Evolutionary conservation across 352 stramenopile species (phyloP).

Genomic region (Pythium aristosporum): DNA sequence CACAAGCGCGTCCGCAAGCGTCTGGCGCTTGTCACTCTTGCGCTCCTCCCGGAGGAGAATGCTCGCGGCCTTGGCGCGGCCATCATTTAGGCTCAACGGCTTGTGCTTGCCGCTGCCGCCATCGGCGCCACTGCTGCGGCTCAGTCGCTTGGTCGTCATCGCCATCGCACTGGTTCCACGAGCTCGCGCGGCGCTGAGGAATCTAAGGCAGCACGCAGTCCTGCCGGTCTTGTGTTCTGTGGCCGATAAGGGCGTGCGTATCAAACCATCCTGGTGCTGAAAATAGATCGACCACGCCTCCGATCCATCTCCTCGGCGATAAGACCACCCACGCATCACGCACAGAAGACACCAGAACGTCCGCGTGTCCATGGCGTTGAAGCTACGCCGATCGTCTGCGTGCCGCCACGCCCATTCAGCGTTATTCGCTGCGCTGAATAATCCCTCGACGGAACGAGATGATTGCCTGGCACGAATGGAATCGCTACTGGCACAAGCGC

Average conservation of each 20-base stretch:
- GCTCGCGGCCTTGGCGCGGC: slow-evolving; percentile 36
- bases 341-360: too few species aligned
- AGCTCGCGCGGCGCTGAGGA: not conserved
- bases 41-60: slow-evolving; percentile 46
- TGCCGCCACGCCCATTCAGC: not conserved
- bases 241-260: not conserved
- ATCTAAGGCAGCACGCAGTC: not conserved
- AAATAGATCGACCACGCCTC: too few species aligned
- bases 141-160: slow-evolving; percentile 28
- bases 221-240: not conserved
- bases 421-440: not conserved
- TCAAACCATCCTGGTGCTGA: too few species aligned
- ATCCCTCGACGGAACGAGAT: not conserved
- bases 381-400: not conserved
- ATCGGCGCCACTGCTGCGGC: slow-evolving; percentile 17
- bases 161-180: too few species aligned
- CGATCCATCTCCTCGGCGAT: too few species aligned
- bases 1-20: slow-evolving; percentile 49
- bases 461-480: slow-evolving; percentile 25
- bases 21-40: slow-evolving; percentile 63
- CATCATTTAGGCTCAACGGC: not conserved
- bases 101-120: slow-evolving; percentile 17
- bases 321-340: too few species aligned
- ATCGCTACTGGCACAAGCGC: slow-evolving; percentile 35
- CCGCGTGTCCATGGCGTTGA: not conserved